Evolutionary conservation across 1,139 yeast genomes (phyloP), one percentile per base, ranked within the genome.

Genomic region (Pichia sp.): DNA sequence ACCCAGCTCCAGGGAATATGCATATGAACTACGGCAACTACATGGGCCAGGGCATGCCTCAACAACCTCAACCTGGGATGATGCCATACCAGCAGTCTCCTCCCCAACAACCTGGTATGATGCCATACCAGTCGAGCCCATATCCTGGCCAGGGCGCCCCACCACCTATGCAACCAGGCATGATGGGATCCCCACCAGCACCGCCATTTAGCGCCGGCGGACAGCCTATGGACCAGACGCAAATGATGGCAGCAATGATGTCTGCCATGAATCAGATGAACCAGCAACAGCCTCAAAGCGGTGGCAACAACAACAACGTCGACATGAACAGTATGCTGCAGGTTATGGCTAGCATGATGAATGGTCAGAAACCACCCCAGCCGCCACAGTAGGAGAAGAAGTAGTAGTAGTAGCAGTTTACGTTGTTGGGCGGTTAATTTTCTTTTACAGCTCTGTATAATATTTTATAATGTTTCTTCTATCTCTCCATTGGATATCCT

Each of bases 291-390:
- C 52, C 53, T 31, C n/a, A 32, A 6, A 29, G 31, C 15, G 60
- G 59, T 34, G 41, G 41, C 41, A 36, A 36, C 41, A 10, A 10
- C n/a, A 36, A 36, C 15, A 50, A 52, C 42, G 63, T 62, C n/a
- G 70, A 68, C 54, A 67, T 68, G 70, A 63, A 61, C 45, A 60
- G 61, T 16, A 65, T 69, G 70, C 62, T 69, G 52, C 70, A 67
- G 56, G 67, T 65, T 29, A 58, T 69, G 61, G 69, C 70, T 11
- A 62, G 60, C 48, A 66, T 69, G 71, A 67, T 68, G 70, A 60
- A 63, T 65, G 60, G 60, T 47, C 57, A 54, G 23, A 56, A 55
- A n/a, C 55, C 53, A 13, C 59, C 43, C 23, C 56, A 46, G 16
- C 61, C 61, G 31, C 63, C 59, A 16, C 60, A 34, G 47, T 38